Conservation (phyloP, 371 early-diverging fungal species). For the Ordospora colligata region DNA sequence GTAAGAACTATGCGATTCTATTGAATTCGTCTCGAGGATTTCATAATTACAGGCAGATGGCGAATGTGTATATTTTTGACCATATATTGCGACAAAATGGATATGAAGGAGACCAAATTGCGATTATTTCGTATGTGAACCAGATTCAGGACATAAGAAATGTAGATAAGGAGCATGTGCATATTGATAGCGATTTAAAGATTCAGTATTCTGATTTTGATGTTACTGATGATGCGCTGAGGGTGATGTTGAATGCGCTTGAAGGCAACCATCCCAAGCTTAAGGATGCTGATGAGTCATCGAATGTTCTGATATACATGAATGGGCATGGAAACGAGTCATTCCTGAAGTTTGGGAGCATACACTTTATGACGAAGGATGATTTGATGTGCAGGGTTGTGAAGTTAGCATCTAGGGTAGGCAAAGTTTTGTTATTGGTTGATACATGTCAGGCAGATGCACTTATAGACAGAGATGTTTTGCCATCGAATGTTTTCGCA, state of each 20-base stretch:
- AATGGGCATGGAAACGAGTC: conserved; percentile 59
- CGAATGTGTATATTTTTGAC: conserved; percentile 22
- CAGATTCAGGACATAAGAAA: conserved; percentile 30
- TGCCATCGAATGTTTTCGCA: conserved; percentile 46
- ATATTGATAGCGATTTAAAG: conserved; percentile 10
- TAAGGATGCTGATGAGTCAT: conserved; percentile 23
- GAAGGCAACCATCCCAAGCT: conserved; percentile 39
- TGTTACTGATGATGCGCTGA: conserved; percentile 5
- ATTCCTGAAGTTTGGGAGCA: conserved; percentile 54
- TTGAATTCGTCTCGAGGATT: conserved; percentile 22
- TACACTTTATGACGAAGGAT: conserved; percentile 46
- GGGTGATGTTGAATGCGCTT: conserved; percentile 51
- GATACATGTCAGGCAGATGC: conserved; percentile 60
- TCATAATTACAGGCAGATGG: conserved; percentile 34
- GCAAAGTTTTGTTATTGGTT: conserved; percentile 51
- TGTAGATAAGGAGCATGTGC: background rate
- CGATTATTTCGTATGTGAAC: conserved; percentile 2
- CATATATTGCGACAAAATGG: conserved; percentile 8
- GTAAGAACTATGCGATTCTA: conserved; percentile 21
- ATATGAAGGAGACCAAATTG: conserved; percentile 4
- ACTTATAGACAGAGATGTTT: conserved; percentile 35
- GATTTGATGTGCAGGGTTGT: conserved; percentile 52
- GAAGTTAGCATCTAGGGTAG: conserved; percentile 32
- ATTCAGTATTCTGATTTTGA: conserved; percentile 24
- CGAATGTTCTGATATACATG: conserved; percentile 58